These are phyloP conservation scores for Gleditsia sinensis DNA, from an alignment of 306 rosid species.

Conservation along the genomic window DNA sequence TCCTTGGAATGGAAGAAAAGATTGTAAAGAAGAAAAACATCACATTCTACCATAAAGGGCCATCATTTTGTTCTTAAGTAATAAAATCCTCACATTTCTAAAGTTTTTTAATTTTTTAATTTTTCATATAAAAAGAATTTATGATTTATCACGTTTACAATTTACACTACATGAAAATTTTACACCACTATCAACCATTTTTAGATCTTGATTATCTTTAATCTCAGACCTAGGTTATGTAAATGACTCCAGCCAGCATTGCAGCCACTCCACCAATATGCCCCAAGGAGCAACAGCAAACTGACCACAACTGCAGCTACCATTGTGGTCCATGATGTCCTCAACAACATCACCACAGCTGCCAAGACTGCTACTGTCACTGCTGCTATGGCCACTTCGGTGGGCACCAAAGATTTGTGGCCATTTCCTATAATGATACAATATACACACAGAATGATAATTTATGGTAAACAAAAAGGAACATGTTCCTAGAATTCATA, in stretches of 20 bases:
- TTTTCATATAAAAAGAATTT: too few relatives aligned
- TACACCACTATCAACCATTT: constrained; percentile 30
- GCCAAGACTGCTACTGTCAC: constrained; percentile 48
- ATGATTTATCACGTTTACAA: constrained; percentile 11
- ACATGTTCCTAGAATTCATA: not conserved
- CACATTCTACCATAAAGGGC: not conserved
- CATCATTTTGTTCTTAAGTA: not conserved
- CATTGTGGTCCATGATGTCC: constrained; percentile 63
- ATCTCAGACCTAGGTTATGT: constrained; percentile 59
- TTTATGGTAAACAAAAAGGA: constrained; percentile 30
- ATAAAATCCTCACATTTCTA: constrained; percentile 20
- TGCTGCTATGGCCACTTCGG: constrained; percentile 70
- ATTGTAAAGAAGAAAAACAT: not conserved
- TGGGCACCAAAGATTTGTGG: constrained; percentile 72
- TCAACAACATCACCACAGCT: constrained; percentile 66
- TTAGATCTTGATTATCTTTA: constrained; percentile 40
- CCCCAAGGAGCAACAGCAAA: constrained; percentile 76
- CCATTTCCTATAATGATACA: constrained; percentile 80
- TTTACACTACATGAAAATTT: not conserved
- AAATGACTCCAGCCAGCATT: constrained; percentile 60
- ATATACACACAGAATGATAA: constrained; percentile 65
- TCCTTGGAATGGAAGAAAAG: not conserved
- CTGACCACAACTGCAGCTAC: constrained; percentile 73
- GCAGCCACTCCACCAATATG: constrained; percentile 74
- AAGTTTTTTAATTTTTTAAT: too few relatives aligned